phyloP scores from a whole-genome alignment of 2,329 filamentous ascomycete species.

The Sphaerulina vaccinii region DNA sequence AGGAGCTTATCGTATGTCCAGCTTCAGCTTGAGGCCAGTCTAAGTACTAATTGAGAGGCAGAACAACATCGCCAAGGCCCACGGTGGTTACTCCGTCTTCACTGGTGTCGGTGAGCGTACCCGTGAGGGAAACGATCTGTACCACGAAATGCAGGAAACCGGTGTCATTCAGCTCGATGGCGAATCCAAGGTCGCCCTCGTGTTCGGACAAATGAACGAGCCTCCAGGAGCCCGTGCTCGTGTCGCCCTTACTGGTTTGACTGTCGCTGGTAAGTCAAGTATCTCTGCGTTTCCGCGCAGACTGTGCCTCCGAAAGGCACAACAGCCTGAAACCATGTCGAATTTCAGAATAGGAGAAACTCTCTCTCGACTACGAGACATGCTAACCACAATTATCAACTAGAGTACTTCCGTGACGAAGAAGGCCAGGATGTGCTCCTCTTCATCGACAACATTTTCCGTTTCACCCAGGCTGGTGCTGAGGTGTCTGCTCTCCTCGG shows the following conservation, averaged over 20 bases:
- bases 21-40: neutral
- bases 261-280: slow-evolving; percentile 7
- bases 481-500: slow-evolving; percentile 99
- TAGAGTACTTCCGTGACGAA: slow-evolving; percentile 68
- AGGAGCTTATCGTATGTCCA: slow-evolving; percentile 84
- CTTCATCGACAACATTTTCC: slow-evolving; percentile 99
- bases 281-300: too few relatives aligned
- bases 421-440: slow-evolving; percentile 95
- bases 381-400: neutral
- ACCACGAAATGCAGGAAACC: slow-evolving; percentile 99
- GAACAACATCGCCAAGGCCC: slow-evolving; percentile 99
- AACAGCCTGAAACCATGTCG: too few relatives aligned
- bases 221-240: slow-evolving; percentile 98
- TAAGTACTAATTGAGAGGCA: slow-evolving; percentile 39
- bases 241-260: slow-evolving; percentile 88
- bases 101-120: slow-evolving; percentile 99
- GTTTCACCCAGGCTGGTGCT: slow-evolving; percentile 99
- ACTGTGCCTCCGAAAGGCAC: too few relatives aligned
- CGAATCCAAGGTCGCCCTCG: slow-evolving; percentile 98
- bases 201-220: slow-evolving; percentile 99
- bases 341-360: too few relatives aligned
- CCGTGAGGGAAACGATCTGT: slow-evolving; percentile 99
- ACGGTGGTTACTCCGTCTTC: slow-evolving; percentile 99
- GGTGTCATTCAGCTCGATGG: slow-evolving; percentile 98
- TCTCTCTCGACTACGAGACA: neutral